Evolutionary conservation across 83 land plant species (phyloP).

Genomic region (Diphasiastrum complanatum): DNA sequence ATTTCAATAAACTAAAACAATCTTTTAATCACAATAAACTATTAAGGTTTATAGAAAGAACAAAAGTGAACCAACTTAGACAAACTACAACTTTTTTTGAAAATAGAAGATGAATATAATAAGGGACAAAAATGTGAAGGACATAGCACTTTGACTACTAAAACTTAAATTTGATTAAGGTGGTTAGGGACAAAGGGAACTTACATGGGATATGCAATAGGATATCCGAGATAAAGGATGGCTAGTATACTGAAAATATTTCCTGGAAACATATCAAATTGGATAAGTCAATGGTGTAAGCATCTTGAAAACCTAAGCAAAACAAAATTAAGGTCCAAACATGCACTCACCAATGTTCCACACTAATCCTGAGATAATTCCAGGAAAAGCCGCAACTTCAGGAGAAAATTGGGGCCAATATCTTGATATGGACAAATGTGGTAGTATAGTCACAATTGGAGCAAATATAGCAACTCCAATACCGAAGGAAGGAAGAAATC

Average conservation of each 20-base stretch:
- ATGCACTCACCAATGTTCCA: constrained; percentile 28
- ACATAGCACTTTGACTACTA: neutral
- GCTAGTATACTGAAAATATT: constrained; percentile 26
- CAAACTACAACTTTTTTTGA: no score
- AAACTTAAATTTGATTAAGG: neutral
- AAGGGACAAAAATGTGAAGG: neutral
- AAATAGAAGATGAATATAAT: neutral
- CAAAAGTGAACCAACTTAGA: no score
- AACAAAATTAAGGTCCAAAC: neutral
- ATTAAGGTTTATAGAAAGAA: no score
- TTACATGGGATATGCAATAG: constrained; percentile 34
- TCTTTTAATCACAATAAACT: no score
- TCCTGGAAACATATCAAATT: constrained; percentile 12
- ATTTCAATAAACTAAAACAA: no score
- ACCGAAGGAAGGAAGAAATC: constrained; percentile 32
- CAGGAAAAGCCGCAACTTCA: constrained; percentile 22
- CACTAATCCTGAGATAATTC: constrained; percentile 27
- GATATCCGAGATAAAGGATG: constrained; percentile 18
- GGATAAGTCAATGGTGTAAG: neutral
- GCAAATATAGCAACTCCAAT: constrained; percentile 33
- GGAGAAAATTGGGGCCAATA: constrained; percentile 18
- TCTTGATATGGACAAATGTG: constrained; percentile 13
- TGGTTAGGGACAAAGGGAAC: neutral
- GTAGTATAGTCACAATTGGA: constrained; percentile 28
- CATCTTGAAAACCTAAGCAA: neutral